Evolutionary conservation across 1,284 basidiomycete species (phyloP), one percentile per base, ranked within the genome.

Genomic region (Tylopilus sp.): DNA sequence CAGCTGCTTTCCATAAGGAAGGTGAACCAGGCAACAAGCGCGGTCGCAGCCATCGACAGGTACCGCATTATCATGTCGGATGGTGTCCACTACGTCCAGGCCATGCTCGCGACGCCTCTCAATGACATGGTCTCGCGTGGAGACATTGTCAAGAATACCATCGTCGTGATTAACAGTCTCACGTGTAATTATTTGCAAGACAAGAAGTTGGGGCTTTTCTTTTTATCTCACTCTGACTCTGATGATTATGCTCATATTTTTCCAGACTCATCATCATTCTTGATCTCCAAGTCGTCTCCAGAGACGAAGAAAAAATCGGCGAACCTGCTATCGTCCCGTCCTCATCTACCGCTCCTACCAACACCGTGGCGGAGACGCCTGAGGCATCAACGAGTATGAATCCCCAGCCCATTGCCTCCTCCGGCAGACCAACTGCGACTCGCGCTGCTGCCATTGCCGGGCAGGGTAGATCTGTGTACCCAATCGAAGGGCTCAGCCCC

Each of bases 81-180:
- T 67, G 91, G 94, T 40, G 71, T 76, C 30, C 72, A 89, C 62
- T 94, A 90, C 65, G 76, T 90, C 46, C 94, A 95, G 69, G 85
- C 90, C 29, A 98, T 99, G 96, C 77, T 99, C 35, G 91, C 93
- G 4, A 96, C 94, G 0, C 90, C 94, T 66, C 78, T 94, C 46
- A 97, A 97, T 63, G 62, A 77, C 17, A 71, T 91, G 55, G 84
- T 96, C 30, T 77, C 85, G 21, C 76, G 81, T 1, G 80, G 83
- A n/a, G 63, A 76, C 10, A 75, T 99, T 42, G 70, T 74, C 44
- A 91, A 88, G 64, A 77, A 91, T 63, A 77, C 83, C 1, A 73
- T 99, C 43, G 80, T 90, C 46, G 77, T 81, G 45, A 71, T 97
- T 37, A 83, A 85, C 51, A 85, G 82, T 62, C 84, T 91, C 63